Evolutionary conservation across 495 filamentous ascomycete species (phyloP).

Genomic region (Hypoxylon perforatum): DNA sequence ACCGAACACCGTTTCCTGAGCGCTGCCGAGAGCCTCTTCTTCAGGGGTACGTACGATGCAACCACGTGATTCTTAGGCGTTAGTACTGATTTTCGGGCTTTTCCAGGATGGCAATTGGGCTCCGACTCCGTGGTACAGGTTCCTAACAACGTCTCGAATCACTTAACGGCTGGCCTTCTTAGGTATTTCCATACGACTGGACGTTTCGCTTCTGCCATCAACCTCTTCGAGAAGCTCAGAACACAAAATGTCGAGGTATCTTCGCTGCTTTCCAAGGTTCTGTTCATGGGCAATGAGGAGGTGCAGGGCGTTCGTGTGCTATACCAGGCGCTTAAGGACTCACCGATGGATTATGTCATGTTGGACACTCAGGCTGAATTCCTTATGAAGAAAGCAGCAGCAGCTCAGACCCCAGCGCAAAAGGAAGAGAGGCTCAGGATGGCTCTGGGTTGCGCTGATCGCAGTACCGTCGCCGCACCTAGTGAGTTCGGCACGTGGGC

Average conservation of each 20-base stretch:
- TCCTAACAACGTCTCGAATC: slow-evolving; percentile 95
- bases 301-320: slow-evolving; percentile 91
- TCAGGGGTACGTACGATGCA: slow-evolving; percentile 73
- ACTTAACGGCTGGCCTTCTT: slow-evolving; percentile 90
- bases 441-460: slow-evolving; percentile 92
- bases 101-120: slow-evolving; percentile 91
- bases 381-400: slow-evolving; percentile 80
- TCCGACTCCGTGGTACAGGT: slow-evolving; percentile 98
- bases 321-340: slow-evolving; percentile 85
- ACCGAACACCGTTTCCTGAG: slow-evolving; percentile 96
- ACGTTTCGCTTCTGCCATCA: slow-evolving; percentile 94
- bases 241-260: slow-evolving; percentile 92
- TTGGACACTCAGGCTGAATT: slow-evolving; percentile 96
- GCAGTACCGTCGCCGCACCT: slow-evolving; percentile 91
- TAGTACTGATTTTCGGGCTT: slow-evolving; percentile 20
- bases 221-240: slow-evolving; percentile 95
- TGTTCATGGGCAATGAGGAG: slow-evolving; percentile 94
- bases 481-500: slow-evolving; percentile 99
- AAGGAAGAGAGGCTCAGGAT: slow-evolving; percentile 73
- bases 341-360: slow-evolving; percentile 95
- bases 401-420: slow-evolving; percentile 57
- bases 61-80: not conserved
- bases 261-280: slow-evolving; percentile 87
- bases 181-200: slow-evolving; percentile 97
- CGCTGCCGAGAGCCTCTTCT: slow-evolving; percentile 94